phyloP scores from a whole-genome alignment of 768 basidiomycete genomes.

The Termitomyces bulborhizus region DNA sequence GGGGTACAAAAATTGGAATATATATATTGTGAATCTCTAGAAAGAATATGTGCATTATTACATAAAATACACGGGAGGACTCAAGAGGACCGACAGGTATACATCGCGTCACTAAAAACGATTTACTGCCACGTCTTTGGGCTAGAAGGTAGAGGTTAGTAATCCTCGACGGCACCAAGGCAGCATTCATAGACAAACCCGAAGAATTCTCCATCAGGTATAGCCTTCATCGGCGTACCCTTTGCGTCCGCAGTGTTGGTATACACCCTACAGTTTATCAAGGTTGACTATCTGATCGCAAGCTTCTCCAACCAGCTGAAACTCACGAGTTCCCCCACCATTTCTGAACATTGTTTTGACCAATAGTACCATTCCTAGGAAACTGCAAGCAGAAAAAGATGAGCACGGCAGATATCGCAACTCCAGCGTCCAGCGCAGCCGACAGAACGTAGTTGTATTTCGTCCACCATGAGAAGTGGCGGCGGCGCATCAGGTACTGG shows the following conservation, averaged over 20 bases:
- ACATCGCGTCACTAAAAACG: neutral
- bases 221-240: constrained; percentile 27
- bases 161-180: neutral
- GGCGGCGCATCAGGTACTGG: constrained; percentile 54
- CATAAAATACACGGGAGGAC: no score
- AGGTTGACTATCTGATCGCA: neutral
- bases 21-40: neutral
- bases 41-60: no score
- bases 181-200: constrained; percentile 18
- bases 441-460: constrained; percentile 70
- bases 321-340: constrained; percentile 72
- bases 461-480: constrained; percentile 64
- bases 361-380: constrained; percentile 56
- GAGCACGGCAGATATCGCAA: constrained; percentile 47
- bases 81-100: no score
- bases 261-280: constrained; percentile 21
- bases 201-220: constrained; percentile 25
- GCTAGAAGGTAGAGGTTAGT: neutral
- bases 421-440: constrained; percentile 66
- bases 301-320: constrained; percentile 2
- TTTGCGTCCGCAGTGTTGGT: constrained; percentile 33
- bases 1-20: no score
- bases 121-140: constrained; percentile 14
- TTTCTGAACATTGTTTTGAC: constrained; percentile 37
- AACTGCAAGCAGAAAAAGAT: constrained; percentile 45